Conservation (phyloP, 306 rosid genomes). For the Clitoria ternatea region DNA sequence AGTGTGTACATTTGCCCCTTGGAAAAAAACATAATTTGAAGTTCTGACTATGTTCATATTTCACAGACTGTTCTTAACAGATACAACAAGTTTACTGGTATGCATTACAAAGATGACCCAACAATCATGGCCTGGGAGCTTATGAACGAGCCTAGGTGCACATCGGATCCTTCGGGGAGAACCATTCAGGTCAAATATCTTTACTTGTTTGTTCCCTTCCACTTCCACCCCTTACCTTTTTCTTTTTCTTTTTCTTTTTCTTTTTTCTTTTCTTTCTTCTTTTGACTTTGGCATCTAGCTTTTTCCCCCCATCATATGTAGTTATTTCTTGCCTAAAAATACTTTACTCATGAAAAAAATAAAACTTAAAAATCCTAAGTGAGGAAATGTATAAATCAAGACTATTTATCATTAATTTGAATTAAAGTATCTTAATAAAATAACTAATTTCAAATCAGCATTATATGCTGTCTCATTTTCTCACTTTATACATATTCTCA, state of each 20-base stretch:
- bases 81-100: conserved; percentile 62
- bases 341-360: neutral
- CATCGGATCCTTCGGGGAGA: conserved; percentile 88
- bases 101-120: conserved; percentile 77
- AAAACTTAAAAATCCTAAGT: no score
- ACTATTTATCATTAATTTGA: no score
- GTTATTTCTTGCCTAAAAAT: neutral
- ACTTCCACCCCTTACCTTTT: neutral
- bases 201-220: neutral
- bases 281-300: conserved; percentile 9
- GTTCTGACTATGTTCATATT: conserved; percentile 30
- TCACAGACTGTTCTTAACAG: conserved; percentile 68
- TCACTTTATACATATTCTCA: no score
- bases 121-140: conserved; percentile 99
- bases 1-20: neutral
- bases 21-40: neutral
- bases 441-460: no score
- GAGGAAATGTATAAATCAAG: no score
- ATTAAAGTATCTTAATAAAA: no score
- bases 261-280: neutral
- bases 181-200: conserved; percentile 70
- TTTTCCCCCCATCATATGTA: neutral
- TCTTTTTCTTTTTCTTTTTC: no score
- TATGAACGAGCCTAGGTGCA: conserved; percentile 88
- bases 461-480: no score